A percentile compares a stretch with the other conserved stretches of the same genome.
Conservation (phyloP, 371 early-diverging fungal genomes). For the Rhizomucor pusillus region DNA sequence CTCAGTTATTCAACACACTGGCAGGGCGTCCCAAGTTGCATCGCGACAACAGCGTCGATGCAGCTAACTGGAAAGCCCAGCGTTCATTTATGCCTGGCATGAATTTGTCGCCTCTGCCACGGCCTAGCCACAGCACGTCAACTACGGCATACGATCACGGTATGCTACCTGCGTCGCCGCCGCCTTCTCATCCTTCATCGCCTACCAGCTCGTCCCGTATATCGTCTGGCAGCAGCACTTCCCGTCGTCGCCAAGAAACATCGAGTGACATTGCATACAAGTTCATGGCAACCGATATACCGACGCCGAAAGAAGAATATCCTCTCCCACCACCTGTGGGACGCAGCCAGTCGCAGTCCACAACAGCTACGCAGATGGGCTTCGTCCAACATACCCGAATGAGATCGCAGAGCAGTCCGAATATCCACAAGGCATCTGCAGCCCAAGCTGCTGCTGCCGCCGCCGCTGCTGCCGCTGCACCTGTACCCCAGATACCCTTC, state of each 20-base stretch:
- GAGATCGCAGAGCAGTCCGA: constrained; percentile 68
- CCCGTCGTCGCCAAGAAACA: constrained; percentile 34
- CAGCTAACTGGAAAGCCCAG: too few relatives aligned
- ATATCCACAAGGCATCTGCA: constrained; percentile 45
- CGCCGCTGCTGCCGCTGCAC: neutral
- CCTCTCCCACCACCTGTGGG: constrained; percentile 27
- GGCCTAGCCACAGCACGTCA: constrained; percentile 27
- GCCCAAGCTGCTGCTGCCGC: constrained; percentile 14
- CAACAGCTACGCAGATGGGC: constrained; percentile 17
- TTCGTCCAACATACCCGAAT: constrained; percentile 43
- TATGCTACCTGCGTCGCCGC: constrained; percentile 57
- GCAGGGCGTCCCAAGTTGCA: constrained; percentile 7
- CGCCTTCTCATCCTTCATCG: constrained; percentile 61
- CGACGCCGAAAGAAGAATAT: constrained; percentile 15
- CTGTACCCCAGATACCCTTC: neutral
- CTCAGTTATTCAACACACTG: constrained; percentile 20
- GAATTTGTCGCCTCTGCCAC: constrained; percentile 38
- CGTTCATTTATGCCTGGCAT: constrained; percentile 22
- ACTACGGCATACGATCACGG: constrained; percentile 25
- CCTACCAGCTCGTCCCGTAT: constrained; percentile 53
- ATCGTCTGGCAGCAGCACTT: constrained; percentile 20
- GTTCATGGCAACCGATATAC: constrained; percentile 33
- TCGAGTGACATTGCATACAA: constrained; percentile 37
- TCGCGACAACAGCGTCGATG: constrained; percentile 1
- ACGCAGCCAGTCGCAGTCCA: constrained; percentile 47